Conservation (phyloP, 805 yeast genomes). For the Cyberlindnera subsufficiens region DNA sequence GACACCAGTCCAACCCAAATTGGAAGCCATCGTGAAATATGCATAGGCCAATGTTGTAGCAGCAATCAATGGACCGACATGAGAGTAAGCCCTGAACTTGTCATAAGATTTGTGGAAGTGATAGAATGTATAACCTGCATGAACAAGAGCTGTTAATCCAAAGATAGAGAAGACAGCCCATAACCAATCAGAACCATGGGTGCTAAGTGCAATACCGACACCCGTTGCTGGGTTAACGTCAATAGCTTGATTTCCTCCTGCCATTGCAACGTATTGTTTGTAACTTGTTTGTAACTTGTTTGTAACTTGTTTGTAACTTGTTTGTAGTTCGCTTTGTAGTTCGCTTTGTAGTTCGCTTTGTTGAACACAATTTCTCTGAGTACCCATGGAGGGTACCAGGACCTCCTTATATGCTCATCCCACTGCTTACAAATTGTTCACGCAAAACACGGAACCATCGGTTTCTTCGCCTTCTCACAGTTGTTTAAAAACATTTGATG, state of each 20-base stretch:
- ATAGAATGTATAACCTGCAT: constrained; percentile 19
- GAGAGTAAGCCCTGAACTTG: constrained; percentile 25
- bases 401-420: no score
- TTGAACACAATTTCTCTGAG: no score
- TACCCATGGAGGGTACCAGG: no score
- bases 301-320: background rate
- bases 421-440: no score
- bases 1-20: constrained; percentile 48
- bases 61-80: constrained; percentile 37
- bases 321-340: background rate
- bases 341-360: background rate
- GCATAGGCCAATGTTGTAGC: constrained; percentile 38
- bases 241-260: constrained; percentile 21
- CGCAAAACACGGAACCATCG: no score
- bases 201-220: constrained; percentile 46
- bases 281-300: background rate
- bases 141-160: constrained; percentile 30
- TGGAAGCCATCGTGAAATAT: constrained; percentile 52
- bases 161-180: constrained; percentile 57
- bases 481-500: no score
- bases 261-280: constrained; percentile 6
- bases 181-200: constrained; percentile 60
- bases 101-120: constrained; percentile 17
- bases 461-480: no score
- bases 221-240: constrained; percentile 18